Percentiles rank a stretch among this genome's conserved stretches.
Evolutionary conservation across 2,329 filamentous ascomycete genomes (phyloP).

Genomic region (Diaporthe sp.): DNA sequence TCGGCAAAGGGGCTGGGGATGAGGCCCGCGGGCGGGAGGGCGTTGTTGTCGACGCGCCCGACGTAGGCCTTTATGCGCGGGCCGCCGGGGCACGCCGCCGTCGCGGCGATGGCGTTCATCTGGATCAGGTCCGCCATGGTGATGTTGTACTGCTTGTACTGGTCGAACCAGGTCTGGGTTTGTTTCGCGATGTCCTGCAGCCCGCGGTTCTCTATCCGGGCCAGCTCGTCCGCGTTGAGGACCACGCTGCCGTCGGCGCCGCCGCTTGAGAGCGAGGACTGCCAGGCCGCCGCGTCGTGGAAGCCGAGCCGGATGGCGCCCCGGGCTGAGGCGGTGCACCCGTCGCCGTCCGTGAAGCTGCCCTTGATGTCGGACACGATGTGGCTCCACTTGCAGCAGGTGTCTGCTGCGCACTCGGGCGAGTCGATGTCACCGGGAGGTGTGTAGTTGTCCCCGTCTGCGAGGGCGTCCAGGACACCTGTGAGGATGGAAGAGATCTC

Average conservation of each 20-base stretch:
- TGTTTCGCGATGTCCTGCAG: conserved; percentile 56
- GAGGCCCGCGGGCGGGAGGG: conserved; percentile 56
- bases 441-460: conserved; percentile 15
- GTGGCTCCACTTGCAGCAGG: conserved; percentile 56
- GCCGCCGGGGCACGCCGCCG: conserved; percentile 65
- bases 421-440: conserved; percentile 39
- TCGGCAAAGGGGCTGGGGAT: conserved; percentile 58
- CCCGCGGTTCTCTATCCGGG: conserved; percentile 59
- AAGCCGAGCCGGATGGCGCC: conserved; percentile 61
- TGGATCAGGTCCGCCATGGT: conserved; percentile 68
- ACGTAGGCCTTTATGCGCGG: conserved; percentile 64
- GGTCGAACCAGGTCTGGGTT: conserved; percentile 54
- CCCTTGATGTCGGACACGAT: conserved; percentile 53
- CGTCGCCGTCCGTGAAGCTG: conserved; percentile 36
- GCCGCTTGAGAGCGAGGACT: conserved; percentile 50
- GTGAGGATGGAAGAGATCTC: conserved; percentile 30
- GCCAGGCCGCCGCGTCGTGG: conserved; percentile 61
- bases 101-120: conserved; percentile 61
- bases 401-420: conserved; percentile 45
- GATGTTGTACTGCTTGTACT: conserved; percentile 55
- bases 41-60: conserved; percentile 60
- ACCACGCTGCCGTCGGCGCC: conserved; percentile 63
- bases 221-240: conserved; percentile 53
- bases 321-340: conserved; percentile 57
- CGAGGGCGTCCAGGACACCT: conserved; percentile 18